These are phyloP conservation scores for Saccharomyces hybrid DNA, from an alignment of 1,139 yeast genomes.

Conservation along the genomic window DNA sequence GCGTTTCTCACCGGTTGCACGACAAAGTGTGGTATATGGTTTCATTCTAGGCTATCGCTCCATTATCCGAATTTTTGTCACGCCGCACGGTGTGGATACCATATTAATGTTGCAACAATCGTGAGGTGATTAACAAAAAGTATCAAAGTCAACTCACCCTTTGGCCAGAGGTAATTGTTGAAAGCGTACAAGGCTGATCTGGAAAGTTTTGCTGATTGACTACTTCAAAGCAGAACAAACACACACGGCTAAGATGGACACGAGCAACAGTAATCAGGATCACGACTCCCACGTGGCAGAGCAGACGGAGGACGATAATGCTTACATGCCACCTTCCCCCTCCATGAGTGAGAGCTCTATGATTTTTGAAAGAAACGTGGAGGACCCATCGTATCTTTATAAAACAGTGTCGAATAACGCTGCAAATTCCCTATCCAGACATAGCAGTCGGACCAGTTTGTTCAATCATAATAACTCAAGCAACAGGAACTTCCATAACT, in stretches of 20 bases:
- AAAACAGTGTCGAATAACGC: constrained; percentile 2
- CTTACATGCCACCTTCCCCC: not conserved
- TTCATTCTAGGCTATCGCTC: not conserved
- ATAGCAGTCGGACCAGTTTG: constrained; percentile 6
- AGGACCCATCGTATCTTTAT: constrained; percentile 36
- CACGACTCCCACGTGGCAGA: not conserved
- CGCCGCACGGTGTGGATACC: not conserved
- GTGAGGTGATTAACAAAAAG: not conserved
- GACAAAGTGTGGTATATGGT: not conserved
- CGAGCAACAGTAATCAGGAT: not conserved
- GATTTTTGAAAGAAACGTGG: constrained; percentile 60
- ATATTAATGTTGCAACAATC: not conserved
- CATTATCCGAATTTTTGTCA: not conserved
- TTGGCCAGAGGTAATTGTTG: not conserved
- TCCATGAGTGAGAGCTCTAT: constrained; percentile 15
- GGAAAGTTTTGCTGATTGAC: not conserved
- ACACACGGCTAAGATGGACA: not conserved
- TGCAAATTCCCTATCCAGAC: constrained; percentile 8
- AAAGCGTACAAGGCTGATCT: not conserved
- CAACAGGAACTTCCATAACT: constrained; percentile 1
- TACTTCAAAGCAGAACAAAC: not conserved
- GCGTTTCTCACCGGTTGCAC: not conserved
- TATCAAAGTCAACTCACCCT: not conserved
- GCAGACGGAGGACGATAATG: not conserved
- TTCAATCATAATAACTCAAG: constrained; percentile 1